Evolutionary conservation across 805 yeast genomes (phyloP), one percentile per base, ranked within the genome.

Genomic region (Zygoascus bituminiphila): DNA sequence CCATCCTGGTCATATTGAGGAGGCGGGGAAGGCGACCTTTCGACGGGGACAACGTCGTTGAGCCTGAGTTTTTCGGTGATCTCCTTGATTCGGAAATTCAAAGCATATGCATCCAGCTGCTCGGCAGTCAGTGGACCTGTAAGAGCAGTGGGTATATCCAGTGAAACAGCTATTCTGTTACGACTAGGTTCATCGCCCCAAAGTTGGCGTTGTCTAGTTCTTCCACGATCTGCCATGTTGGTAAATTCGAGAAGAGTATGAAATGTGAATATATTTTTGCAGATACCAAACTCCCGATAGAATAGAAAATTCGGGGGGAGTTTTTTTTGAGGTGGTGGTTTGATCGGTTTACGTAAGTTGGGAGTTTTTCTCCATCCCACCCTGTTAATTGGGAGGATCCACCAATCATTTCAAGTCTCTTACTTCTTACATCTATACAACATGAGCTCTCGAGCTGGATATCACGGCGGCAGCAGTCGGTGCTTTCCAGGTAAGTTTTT

Each of bases 1-100:
- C 99, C 99, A 20, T 70, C 66, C 25, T 73, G 64, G 66, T 93
- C 98, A 65, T 93, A 93, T 49, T 77, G 78, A 0, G 98, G 98
- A 1, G 96, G 88, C 0, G 98, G 98, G 1, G 96, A 86, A 0
- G 89, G 88, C 78, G 66, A 51, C 58, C 57, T 54, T 67, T 72
- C 46, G 0, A 82, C 82, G 0, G 66, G 62, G 9, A 76, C 69
- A 14, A 76, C 66, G 33, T 74, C 75, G 46, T 76, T 67, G n/a
- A 75, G 64, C 14, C 74, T 64, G 37, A 91, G 65, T 50, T 77
- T 70, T 29, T 75, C 72, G 0, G 88, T 75, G 48, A 91, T 80
- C 61, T 91, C 98, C 51, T 85, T 87, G 35, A 91, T 80, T 45
- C 98, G 70, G 53, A 80, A 77, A 54, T 78, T 70, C 25, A 79